Conservation (phyloP, 1,284 basidiomycete genomes). For the Ceratobasidium theobromae region DNA sequence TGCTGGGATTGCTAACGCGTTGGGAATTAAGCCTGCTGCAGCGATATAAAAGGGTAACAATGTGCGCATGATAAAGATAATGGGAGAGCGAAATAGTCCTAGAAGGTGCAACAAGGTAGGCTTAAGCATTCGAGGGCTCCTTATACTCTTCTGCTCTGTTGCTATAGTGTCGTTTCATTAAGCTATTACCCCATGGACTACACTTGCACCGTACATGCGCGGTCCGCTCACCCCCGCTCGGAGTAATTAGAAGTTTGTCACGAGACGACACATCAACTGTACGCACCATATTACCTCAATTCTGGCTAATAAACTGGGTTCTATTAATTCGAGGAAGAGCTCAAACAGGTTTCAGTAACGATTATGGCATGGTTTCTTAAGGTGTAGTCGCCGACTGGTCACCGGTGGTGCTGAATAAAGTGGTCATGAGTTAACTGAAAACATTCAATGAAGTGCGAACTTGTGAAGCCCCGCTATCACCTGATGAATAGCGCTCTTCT, state of each 20-base stretch:
- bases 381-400: too few relatives aligned
- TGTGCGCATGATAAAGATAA: conserved; percentile 2
- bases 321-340: too few relatives aligned
- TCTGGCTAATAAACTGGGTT: too few relatives aligned
- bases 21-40: background rate
- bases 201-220: background rate
- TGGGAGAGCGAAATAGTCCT: background rate
- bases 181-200: conserved; percentile 21
- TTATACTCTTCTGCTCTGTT: background rate
- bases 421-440: too few relatives aligned
- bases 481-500: too few relatives aligned
- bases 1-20: background rate
- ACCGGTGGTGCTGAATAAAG: too few relatives aligned
- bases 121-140: background rate
- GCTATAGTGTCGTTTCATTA: background rate
- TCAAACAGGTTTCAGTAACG: too few relatives aligned
- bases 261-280: background rate
- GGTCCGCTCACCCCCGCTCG: conserved; percentile 4
- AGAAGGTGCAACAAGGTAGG: background rate
- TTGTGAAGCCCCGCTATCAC: too few relatives aligned
- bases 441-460: too few relatives aligned
- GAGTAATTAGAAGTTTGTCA: conserved; percentile 24
- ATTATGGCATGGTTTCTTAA: too few relatives aligned
- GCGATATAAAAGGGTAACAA: background rate
- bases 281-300: too few relatives aligned